Percentiles rank a stretch among this genome's conserved stretches.
Conservation (phyloP, 257 asterid genomes). For the Buddleja alternifolia region DNA sequence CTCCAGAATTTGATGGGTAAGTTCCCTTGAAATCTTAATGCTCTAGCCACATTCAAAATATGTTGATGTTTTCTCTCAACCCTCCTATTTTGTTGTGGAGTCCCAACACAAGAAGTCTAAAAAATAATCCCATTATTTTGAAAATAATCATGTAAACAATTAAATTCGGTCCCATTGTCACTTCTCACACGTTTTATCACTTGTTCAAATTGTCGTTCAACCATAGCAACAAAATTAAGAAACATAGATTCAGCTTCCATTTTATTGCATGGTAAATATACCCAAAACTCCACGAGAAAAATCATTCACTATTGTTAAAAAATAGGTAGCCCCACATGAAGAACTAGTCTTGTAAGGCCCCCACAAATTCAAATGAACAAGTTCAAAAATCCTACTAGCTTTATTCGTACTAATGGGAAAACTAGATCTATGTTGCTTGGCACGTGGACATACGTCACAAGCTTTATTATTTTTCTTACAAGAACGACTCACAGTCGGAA, state of each 20-base stretch:
- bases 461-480: too few relatives aligned
- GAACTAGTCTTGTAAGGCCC: too few relatives aligned
- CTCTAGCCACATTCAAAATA: background rate
- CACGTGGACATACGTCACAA: too few relatives aligned
- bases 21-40: too few relatives aligned
- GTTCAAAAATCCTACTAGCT: too few relatives aligned
- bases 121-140: background rate
- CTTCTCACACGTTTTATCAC: background rate
- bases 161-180: background rate
- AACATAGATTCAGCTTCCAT: background rate
- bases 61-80: constrained; percentile 1
- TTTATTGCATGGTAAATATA: background rate
- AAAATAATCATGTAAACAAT: background rate
- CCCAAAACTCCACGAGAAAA: background rate
- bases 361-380: too few relatives aligned
- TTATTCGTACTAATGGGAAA: too few relatives aligned
- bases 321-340: background rate
- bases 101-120: too few relatives aligned
- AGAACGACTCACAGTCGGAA: too few relatives aligned
- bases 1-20: background rate
- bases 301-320: too few relatives aligned
- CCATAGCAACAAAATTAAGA: constrained; percentile 2
- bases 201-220: background rate
- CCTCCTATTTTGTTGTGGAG: constrained; percentile 9
- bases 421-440: too few relatives aligned